Conservation (phyloP, 805 yeast species). For the Ascoidea asiatica region DNA sequence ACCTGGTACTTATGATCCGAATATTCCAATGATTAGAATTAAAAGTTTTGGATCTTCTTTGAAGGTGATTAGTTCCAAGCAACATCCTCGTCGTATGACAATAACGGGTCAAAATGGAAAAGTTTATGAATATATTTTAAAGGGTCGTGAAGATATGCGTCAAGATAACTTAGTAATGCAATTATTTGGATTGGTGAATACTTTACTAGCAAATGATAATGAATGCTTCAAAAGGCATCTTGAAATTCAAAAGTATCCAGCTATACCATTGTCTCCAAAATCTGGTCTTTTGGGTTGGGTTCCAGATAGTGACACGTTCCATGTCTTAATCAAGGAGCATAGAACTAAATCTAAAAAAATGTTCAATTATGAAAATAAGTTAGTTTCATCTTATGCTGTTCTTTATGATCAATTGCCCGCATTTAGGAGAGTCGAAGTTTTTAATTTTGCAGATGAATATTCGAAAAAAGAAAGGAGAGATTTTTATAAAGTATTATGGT, state of each 20-base stretch:
- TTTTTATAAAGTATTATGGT: slow-evolving; percentile 88
- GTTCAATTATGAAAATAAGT: slow-evolving; percentile 84
- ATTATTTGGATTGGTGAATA: slow-evolving; percentile 87
- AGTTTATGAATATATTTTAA: slow-evolving; percentile 67
- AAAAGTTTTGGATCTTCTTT: slow-evolving; percentile 68
- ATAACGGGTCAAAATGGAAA: slow-evolving; percentile 87
- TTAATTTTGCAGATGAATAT: slow-evolving; percentile 88
- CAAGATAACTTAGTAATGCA: slow-evolving; percentile 98
- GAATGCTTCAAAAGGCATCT: slow-evolving; percentile 94
- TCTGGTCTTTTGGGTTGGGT: slow-evolving; percentile 98
- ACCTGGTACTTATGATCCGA: slow-evolving; percentile 88
- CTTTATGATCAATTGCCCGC: slow-evolving; percentile 80
- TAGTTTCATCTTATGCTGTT: slow-evolving; percentile 97
- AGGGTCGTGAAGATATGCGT: slow-evolving; percentile 96
- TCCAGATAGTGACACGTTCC: slow-evolving; percentile 94
- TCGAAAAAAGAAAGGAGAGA: slow-evolving; percentile 78
- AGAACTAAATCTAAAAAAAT: slow-evolving; percentile 84
- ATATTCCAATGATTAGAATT: slow-evolving; percentile 65
- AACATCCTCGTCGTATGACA: slow-evolving; percentile 78
- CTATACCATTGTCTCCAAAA: slow-evolving; percentile 91
- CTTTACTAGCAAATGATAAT: slow-evolving; percentile 75
- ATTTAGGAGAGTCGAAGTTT: slow-evolving; percentile 89
- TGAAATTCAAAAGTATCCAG: slow-evolving; percentile 84
- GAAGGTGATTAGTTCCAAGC: slow-evolving; percentile 85
- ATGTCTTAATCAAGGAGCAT: slow-evolving; percentile 80